Conservation (phyloP, 805 yeast genomes). For the Citeromyces matritensis region DNA sequence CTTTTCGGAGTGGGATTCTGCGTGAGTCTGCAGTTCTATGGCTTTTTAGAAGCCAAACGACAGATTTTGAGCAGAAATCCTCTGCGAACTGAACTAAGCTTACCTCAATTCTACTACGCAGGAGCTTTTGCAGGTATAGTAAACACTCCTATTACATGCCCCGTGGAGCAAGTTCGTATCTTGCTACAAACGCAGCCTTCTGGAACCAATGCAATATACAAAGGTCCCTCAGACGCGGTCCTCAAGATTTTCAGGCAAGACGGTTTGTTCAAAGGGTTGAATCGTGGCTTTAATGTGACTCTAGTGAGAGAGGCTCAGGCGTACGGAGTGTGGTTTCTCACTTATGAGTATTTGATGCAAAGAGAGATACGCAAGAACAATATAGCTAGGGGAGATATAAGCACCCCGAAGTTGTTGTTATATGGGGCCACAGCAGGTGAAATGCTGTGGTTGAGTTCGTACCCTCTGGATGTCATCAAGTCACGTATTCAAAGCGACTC, state of each 20-base stretch:
- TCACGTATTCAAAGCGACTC: slow-evolving; percentile 72
- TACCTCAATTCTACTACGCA: slow-evolving; percentile 41
- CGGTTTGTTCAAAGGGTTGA: slow-evolving; percentile 31
- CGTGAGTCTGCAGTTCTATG: slow-evolving; percentile 81
- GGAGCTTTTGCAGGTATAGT: slow-evolving; percentile 57
- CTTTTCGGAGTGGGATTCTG: slow-evolving; percentile 95
- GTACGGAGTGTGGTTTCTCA: slow-evolving; percentile 60
- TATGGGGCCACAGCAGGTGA: slow-evolving; percentile 69
- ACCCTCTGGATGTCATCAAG: slow-evolving; percentile 87
- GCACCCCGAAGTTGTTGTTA: slow-evolving; percentile 37
- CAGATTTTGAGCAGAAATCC: slow-evolving; percentile 22
- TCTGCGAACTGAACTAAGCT: slow-evolving; percentile 17
- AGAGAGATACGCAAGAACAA: slow-evolving; percentile 17
- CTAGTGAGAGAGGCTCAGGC: slow-evolving; percentile 51
- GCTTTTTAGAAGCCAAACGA: slow-evolving; percentile 56
- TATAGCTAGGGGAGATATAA: slow-evolving; percentile 27
- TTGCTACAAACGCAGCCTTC: slow-evolving; percentile 40
- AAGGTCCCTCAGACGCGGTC: slow-evolving; percentile 28
- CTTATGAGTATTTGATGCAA: slow-evolving; percentile 42
- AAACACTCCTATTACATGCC: slow-evolving; percentile 47
- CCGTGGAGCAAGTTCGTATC: slow-evolving; percentile 54
- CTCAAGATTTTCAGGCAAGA: slow-evolving; percentile 20
- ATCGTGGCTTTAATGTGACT: slow-evolving; percentile 40
- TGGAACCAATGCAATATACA: slow-evolving; percentile 11
- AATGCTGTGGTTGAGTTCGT: slow-evolving; percentile 70